Base-by-base conservation (phyloP, 352 stramenopile genomes). In the Globisporangium middletonii region DNA sequence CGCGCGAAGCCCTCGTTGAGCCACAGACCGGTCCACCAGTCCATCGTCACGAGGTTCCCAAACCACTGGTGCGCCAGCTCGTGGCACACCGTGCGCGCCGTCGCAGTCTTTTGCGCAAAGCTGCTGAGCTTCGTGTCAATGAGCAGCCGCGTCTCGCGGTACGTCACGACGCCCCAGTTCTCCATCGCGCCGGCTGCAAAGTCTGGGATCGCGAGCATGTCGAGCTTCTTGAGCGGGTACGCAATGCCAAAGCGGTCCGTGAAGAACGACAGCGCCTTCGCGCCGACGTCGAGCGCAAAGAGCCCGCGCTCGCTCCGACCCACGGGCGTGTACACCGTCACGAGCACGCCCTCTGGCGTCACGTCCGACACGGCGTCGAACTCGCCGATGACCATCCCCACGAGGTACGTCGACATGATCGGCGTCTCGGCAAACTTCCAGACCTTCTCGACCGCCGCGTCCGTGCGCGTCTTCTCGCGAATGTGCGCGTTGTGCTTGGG, bases 1-100 rank as follows among this genome's bases (percentile, higher is more conserved):
- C 80, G 89, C 13, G 96, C 97, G 68, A 99, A 99, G 8, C 96
- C 96, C 71, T 99, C 97, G 73, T 99, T 99, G 8, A 99, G 79
- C 92, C 92, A 98, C 4, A 98, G 73, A 27, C 90, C 88, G 9
- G 90, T 94, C 92, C 92, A 98, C 78, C 97, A 99, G 6, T 92
- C 82, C 96, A 99, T 99, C 28, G 97, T 99, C 30, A 99, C 97
- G 3, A 99, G 79, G 68, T 99, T 99, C 43, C 96, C 95, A 59
- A 98, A 98, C 82, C 79, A 90, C 60, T 98, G 95, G 75, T 99
- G 97, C 4, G 96, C 97, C 1, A 99, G 72, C 71, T 99, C 97
- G 69, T 99, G 97, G 43, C 89, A 97, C 19, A 99, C 96, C 0
- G 98, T 95, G 7, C 88, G 92, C 30, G 94, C 96, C 11, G 98